These are phyloP conservation scores for Magnaporthales sp. DNA, from an alignment of 2,329 filamentous ascomycete species.

Conservation along the genomic window DNA sequence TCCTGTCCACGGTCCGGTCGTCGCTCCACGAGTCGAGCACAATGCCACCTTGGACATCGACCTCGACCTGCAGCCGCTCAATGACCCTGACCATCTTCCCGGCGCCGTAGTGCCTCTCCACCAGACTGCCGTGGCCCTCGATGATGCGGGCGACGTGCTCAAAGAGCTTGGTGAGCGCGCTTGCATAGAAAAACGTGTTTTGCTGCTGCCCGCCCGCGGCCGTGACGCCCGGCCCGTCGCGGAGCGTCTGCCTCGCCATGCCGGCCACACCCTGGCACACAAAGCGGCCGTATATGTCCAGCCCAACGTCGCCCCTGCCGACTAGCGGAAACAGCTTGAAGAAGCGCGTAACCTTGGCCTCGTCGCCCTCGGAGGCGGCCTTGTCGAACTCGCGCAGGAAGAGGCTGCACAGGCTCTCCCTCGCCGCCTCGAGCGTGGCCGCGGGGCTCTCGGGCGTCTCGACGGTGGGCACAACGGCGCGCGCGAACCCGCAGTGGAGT, in stretches of 20 bases:
- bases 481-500: constrained; percentile 75
- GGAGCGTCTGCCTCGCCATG: constrained; percentile 72
- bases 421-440: constrained; percentile 76
- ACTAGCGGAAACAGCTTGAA: constrained; percentile 98
- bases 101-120: constrained; percentile 86
- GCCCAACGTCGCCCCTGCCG: constrained; percentile 74
- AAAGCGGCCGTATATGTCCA: constrained; percentile 93
- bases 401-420: constrained; percentile 80
- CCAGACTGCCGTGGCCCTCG: constrained; percentile 80
- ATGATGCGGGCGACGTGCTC: constrained; percentile 97
- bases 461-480: constrained; percentile 86
- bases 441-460: constrained; percentile 90
- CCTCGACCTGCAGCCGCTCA: constrained; percentile 85
- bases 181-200: constrained; percentile 82
- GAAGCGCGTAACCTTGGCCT: constrained; percentile 83
- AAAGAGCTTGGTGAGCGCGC: constrained; percentile 82
- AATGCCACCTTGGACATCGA: constrained; percentile 92
- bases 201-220: constrained; percentile 24
- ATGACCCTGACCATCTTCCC: constrained; percentile 95
- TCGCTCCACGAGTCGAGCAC: constrained; percentile 94
- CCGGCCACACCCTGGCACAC: constrained; percentile 91
- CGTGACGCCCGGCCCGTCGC: constrained; percentile 50
- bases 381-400: constrained; percentile 94
- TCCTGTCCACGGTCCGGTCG: constrained; percentile 74
- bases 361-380: constrained; percentile 79